phyloP scores from a whole-genome alignment of 2,329 filamentous ascomycete genomes.

The Cercospora sp. region DNA sequence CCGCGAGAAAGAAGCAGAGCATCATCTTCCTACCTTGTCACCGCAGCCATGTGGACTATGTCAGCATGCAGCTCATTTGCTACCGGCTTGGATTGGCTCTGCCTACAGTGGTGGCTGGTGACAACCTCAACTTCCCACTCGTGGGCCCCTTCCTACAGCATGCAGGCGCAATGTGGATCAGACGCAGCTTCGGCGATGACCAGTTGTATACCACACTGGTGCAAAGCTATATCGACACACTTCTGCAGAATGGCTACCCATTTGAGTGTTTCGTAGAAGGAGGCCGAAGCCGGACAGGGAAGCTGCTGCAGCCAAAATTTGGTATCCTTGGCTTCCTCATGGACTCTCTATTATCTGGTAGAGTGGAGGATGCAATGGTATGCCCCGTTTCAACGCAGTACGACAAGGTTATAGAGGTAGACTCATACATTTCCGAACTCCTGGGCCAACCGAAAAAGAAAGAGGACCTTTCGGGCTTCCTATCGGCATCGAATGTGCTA shows the following conservation, averaged over 20 bases:
- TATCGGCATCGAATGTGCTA: constrained; percentile 84
- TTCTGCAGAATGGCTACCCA: constrained; percentile 88
- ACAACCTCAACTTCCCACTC: constrained; percentile 92
- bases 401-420: constrained; percentile 97
- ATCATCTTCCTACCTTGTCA: constrained; percentile 96
- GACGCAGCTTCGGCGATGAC: constrained; percentile 88
- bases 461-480: constrained; percentile 85
- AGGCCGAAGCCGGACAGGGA: constrained; percentile 87
- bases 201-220: constrained; percentile 88
- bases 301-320: constrained; percentile 90
- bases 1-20: constrained; percentile 83
- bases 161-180: constrained; percentile 96
- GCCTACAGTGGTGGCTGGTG: constrained; percentile 89
- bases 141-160: constrained; percentile 89
- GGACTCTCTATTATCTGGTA: constrained; percentile 83
- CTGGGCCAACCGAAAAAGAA: constrained; percentile 93
- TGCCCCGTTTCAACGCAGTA: constrained; percentile 97
- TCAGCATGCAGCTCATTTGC: constrained; percentile 91
- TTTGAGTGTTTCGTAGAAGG: constrained; percentile 98
- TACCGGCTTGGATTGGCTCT: constrained; percentile 87
- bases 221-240: constrained; percentile 90
- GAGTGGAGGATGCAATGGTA: constrained; percentile 86
- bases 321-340: constrained; percentile 90
- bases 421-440: constrained; percentile 92
- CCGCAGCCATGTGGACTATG: constrained; percentile 93